Evolutionary conservation across 1,284 basidiomycete species (phyloP).

Genomic region (Trametes hirsuta): DNA sequence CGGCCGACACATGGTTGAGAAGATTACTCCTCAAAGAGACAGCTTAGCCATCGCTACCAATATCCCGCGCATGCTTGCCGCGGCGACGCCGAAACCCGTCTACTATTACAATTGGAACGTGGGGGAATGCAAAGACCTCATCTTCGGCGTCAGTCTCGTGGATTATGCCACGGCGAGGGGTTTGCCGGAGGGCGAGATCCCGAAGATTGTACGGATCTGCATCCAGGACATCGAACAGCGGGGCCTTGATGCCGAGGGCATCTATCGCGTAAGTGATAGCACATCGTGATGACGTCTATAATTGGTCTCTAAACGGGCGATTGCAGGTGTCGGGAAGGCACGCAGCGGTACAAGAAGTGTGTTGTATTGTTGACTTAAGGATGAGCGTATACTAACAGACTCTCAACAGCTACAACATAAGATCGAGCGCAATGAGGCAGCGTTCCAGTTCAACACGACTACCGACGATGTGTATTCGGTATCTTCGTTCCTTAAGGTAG

Average conservation of each 20-base stretch:
- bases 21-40: conserved; percentile 74
- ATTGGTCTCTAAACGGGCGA: neutral
- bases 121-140: conserved; percentile 86
- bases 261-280: conserved; percentile 66
- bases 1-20: conserved; percentile 57
- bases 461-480: conserved; percentile 89
- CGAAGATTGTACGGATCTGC: conserved; percentile 85
- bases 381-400: neutral
- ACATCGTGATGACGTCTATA: neutral
- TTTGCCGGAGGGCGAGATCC: conserved; percentile 75
- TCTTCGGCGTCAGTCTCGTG: conserved; percentile 90
- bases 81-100: conserved; percentile 65
- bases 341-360: conserved; percentile 80
- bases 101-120: conserved; percentile 83
- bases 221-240: conserved; percentile 83
- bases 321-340: conserved; percentile 81
- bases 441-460: conserved; percentile 76
- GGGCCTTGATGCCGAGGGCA: conserved; percentile 83
- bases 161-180: conserved; percentile 91
- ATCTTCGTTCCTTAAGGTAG: conserved; percentile 89
- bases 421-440: conserved; percentile 89
- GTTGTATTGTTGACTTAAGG: conserved; percentile 22
- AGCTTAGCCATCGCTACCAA: conserved; percentile 55
- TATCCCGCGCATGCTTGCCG: conserved; percentile 62
- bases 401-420: conserved; percentile 74